A percentile compares a stretch with the other conserved stretches of the same genome.
Evolutionary conservation across 768 basidiomycete species (phyloP).

Genomic region (Boletus rubropictus): DNA sequence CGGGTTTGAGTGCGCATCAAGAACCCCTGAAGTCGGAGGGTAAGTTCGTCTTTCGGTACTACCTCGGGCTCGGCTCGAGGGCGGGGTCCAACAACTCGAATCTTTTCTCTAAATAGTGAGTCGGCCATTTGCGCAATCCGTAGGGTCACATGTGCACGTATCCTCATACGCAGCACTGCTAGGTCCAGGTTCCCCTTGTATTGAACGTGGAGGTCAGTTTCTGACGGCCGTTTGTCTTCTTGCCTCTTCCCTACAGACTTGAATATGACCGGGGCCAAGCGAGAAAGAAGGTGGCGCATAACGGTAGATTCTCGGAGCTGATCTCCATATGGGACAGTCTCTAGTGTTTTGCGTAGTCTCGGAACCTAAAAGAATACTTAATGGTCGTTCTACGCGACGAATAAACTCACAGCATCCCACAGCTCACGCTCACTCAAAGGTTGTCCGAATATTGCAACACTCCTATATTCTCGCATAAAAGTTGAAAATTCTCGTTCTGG

Average conservation of each 20-base stretch:
- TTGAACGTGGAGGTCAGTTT: not conserved
- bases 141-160: conserved; percentile 57
- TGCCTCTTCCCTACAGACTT: conserved; percentile 7
- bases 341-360: conserved; percentile 18
- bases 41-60: conserved; percentile 8
- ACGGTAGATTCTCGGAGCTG: conserved; percentile 17
- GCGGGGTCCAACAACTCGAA: conserved; percentile 48
- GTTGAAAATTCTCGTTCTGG: conserved; percentile 27
- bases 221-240: not conserved
- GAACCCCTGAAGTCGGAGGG: conserved; percentile 18
- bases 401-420: conserved; percentile 24
- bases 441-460: conserved; percentile 13
- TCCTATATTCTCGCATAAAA: conserved; percentile 34
- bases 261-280: conserved; percentile 7
- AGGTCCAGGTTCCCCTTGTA: conserved; percentile 46
- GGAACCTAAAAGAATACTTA: conserved; percentile 13
- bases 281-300: conserved; percentile 17
- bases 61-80: conserved; percentile 18
- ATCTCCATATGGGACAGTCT: conserved; percentile 19
- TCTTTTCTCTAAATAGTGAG: conserved; percentile 48
- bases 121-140: conserved; percentile 47
- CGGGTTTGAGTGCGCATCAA: conserved; percentile 15
- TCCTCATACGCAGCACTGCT: conserved; percentile 53
- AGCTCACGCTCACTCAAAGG: conserved; percentile 21
- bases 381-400: not conserved